Base-by-base conservation (phyloP, 257 asterid species). In the Petunia secreta region DNA sequence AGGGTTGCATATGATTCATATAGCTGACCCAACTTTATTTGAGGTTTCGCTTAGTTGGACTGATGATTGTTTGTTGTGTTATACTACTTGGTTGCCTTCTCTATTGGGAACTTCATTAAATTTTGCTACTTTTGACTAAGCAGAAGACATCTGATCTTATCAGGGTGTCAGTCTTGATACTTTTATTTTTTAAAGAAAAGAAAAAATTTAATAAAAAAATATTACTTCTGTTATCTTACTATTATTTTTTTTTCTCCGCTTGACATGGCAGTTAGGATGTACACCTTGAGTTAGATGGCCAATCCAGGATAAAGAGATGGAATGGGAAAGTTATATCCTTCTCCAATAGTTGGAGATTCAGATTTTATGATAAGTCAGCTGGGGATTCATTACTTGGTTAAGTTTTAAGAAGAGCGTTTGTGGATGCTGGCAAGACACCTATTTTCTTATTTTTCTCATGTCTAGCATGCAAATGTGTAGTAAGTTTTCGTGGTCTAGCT, bases 281-380 rank as follows among this genome's bases (percentile, higher is more conserved):
- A 39, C 60, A 48, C 11, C 60, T 71, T 7, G 77, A 71, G 25
- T 71, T 71, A 71, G 41, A 71, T 71, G 60, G 10, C 43, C 16
- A 48, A 25, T 71, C 59, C 10, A 25, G 5, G 58, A 71, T 71
- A 48, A 71, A 52, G 77, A 48, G 60, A 10, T 48, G 10, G 60
- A 71, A 48, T 46, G 44, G 34, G 9, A 48, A 59, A 41, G 38
- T 65, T 39, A 4, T 15, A 66, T 66, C 75, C 10, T 41, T 1
- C 41, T 40, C 6, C 38, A 66, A 40, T 1, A 53, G 38, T 37
- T 41, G 50, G 53, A 66, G 75, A 66, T 66, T n/a, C 37, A 41
- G 25, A 25, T 25, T 25, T 25, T 25, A 25, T 25, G 25, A 25
- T 25, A 25, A 25, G 25, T 66, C 2, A 53, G 38, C 53, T 41